Evolutionary conservation across 139 green algal genomes (phyloP), one percentile per base, ranked within the genome.

Genomic region (Diplosphaera chodatii): DNA sequence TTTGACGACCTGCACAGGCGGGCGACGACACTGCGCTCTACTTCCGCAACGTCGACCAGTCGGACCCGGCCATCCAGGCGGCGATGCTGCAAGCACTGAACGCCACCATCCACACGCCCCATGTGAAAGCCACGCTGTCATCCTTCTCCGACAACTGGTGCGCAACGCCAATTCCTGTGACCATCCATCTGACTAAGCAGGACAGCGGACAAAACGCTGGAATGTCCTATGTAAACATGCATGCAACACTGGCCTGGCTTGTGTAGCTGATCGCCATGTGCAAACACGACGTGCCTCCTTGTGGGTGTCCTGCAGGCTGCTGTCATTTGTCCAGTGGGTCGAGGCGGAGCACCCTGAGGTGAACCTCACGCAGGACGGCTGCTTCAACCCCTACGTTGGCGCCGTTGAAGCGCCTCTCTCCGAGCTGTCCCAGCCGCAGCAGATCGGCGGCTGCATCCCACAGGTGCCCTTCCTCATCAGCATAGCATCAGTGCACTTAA

Each of bases 31-130:
- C 65, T 1, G 29, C 55, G 28, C 6, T 78, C 22, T 80, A 78
- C 70, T 83, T 78, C 78, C 66, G 74, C 30, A 55, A 29, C 22
- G 25, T 83, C 1, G 78, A 83, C 70, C 34, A 34, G 23, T 70
- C 74, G 2, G 0, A 33, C 4, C 73, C 78, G 31, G 31, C 29
- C 1, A 33, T 65, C 13, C 78, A 83, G 70, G 59, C 34, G 62
- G 63, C 66, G n/a, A 78, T 80, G 78, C 70, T 78, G 30, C n/a
- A 3, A 4, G 70, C 73, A 1, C 55, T 72, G 29, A 59, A 63
- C 33, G 10, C 40, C 33, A 37, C 30, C 10, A 67, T 84, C 22
- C n/a, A 27, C 23, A 72, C 31, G 63, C 0, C 0, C 16, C 72
- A 68, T 41, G 37, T 78, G 74, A 80, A 80, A 64, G 69, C 74